Evolutionary conservation across 2,329 filamentous ascomycete species (phyloP).

Genomic region (Fusarium aywerte): DNA sequence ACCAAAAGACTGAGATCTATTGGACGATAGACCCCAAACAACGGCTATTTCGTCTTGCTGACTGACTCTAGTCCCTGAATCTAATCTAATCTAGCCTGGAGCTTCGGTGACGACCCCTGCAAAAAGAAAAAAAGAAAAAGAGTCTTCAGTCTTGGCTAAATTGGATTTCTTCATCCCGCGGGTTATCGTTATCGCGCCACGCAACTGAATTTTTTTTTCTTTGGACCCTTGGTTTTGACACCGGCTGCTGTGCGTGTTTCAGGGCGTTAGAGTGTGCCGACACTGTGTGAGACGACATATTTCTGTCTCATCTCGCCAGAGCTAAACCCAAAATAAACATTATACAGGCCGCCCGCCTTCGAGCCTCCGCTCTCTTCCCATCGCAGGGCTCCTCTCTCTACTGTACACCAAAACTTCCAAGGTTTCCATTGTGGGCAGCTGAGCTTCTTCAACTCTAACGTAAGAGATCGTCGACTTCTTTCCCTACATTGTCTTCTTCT

Average conservation of each 20-base stretch:
- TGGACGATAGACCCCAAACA: slow-evolving; percentile 3
- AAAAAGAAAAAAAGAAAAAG: background rate
- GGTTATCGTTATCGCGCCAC: slow-evolving; percentile 57
- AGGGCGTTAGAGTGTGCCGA: slow-evolving; percentile 9
- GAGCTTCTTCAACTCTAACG: slow-evolving; percentile 36
- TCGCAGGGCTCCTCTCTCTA: slow-evolving; percentile 15
- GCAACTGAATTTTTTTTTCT: slow-evolving; percentile 44
- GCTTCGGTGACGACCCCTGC: slow-evolving; percentile 19
- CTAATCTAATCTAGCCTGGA: slow-evolving; percentile 5
- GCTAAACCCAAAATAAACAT: slow-evolving; percentile 17
- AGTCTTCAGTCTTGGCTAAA: background rate
- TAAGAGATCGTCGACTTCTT: slow-evolving; percentile 1
- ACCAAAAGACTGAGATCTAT: background rate
- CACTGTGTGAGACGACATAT: slow-evolving; percentile 9
- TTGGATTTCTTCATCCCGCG: slow-evolving; percentile 25
- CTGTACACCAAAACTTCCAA: slow-evolving; percentile 32
- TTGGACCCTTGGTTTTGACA: slow-evolving; percentile 26
- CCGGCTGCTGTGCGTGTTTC: slow-evolving; percentile 18
- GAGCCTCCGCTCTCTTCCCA: slow-evolving; percentile 26
- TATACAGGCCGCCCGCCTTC: slow-evolving; percentile 3
- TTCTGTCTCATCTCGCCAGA: slow-evolving; percentile 26
- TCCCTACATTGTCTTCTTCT: background rate
- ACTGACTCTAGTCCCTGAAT: background rate
- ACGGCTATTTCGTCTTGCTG: slow-evolving; percentile 6
- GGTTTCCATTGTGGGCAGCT: slow-evolving; percentile 31